phyloP scores from a whole-genome alignment of 2,329 filamentous ascomycete species.

The Xylariaceae sp. region DNA sequence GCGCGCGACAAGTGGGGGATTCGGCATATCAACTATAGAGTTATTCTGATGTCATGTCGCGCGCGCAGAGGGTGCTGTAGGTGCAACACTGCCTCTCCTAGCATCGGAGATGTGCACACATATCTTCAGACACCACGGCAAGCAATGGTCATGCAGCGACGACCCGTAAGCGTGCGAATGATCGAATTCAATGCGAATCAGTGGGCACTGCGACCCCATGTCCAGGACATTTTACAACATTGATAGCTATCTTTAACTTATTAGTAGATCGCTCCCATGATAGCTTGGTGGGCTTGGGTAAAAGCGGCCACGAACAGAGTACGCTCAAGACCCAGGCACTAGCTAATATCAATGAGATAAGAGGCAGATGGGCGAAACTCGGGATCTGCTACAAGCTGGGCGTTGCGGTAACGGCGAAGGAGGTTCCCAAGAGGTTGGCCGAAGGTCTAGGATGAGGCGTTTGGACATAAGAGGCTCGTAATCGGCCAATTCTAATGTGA shows the following conservation, averaged over 20 bases:
- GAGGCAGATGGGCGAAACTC: slow-evolving; percentile 26
- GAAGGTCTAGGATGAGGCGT: no score
- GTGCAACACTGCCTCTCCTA: not conserved
- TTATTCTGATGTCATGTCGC: slow-evolving; percentile 12
- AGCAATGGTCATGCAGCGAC: not conserved
- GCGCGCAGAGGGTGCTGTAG: not conserved
- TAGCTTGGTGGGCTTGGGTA: not conserved
- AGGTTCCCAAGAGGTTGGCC: no score
- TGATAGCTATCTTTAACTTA: no score
- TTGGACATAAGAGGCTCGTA: no score
- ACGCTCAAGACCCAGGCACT: slow-evolving; percentile 5
- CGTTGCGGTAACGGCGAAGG: slow-evolving; percentile 1
- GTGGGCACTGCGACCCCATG: no score
- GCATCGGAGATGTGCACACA: not conserved
- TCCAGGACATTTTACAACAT: no score
- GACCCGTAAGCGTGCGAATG: not conserved
- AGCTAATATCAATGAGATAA: slow-evolving; percentile 17
- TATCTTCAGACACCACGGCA: not conserved
- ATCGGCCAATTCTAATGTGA: no score
- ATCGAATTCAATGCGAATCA: no score
- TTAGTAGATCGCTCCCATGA: no score
- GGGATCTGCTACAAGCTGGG: slow-evolving; percentile 20
- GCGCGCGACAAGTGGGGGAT: slow-evolving; percentile 14
- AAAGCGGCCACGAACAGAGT: not conserved
- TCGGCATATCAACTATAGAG: slow-evolving; percentile 9